phyloP scores from a whole-genome alignment of 148 eudicot species.

The Fagopyrum esculentum region DNA sequence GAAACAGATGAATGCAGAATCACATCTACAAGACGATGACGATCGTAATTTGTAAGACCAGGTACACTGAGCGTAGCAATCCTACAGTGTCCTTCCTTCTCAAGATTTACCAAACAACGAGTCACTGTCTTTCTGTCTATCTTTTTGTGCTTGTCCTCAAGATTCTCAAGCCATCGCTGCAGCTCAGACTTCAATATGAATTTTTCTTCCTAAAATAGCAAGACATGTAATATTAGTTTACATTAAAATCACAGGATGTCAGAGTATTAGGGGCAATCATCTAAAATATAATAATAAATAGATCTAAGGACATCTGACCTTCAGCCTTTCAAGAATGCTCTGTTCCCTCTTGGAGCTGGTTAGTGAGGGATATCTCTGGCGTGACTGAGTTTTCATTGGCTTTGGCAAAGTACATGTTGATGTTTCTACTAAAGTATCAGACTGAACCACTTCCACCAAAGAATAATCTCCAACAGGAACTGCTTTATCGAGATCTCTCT shows the following conservation, averaged over 20 bases:
- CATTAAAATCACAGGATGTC: background rate
- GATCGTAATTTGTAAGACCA: constrained; percentile 63
- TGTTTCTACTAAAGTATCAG: constrained; percentile 26
- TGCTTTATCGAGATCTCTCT: constrained; percentile 20
- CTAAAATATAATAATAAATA: constrained; percentile 1
- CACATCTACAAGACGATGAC: constrained; percentile 45
- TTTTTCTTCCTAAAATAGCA: constrained; percentile 51
- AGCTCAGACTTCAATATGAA: constrained; percentile 73
- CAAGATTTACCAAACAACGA: constrained; percentile 68
- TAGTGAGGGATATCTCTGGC: constrained; percentile 69
- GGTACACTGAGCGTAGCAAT: constrained; percentile 56
- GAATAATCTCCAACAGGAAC: constrained; percentile 27
- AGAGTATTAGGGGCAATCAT: constrained; percentile 5
- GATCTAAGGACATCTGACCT: constrained; percentile 38
- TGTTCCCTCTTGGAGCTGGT: constrained; percentile 76
- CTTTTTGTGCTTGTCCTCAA: constrained; percentile 54
- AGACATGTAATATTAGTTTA: background rate
- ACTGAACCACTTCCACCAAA: constrained; percentile 20
- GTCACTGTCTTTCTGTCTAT: constrained; percentile 78
- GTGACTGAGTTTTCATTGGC: constrained; percentile 42
- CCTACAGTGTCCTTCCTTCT: constrained; percentile 67
- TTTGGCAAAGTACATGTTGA: constrained; percentile 30
- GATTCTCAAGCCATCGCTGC: constrained; percentile 65
- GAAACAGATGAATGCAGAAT: constrained; percentile 68
- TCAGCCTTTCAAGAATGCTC: constrained; percentile 61